These are phyloP conservation scores for Evansstolkia leycettana DNA, from an alignment of 495 filamentous ascomycete species.

Conservation along the genomic window DNA sequence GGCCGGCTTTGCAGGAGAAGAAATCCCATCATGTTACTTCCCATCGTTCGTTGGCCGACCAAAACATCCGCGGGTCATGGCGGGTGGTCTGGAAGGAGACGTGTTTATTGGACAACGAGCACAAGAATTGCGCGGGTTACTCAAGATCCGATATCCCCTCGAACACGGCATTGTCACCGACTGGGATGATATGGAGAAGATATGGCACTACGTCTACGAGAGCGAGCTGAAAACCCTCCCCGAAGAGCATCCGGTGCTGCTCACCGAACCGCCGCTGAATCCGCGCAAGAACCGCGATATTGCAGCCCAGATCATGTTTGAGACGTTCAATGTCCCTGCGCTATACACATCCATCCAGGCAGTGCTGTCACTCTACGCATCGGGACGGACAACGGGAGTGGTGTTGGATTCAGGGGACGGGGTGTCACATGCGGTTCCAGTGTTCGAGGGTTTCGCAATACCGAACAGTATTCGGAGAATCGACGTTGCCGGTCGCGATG, in stretches of 20 bases:
- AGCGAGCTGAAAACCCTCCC: constrained; percentile 87
- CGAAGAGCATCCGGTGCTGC: constrained; percentile 95
- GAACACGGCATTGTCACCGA: constrained; percentile 98
- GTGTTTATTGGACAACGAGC: constrained; percentile 92
- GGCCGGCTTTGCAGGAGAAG: constrained; percentile 92
- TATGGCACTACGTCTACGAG: constrained; percentile 83
- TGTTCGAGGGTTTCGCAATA: constrained; percentile 96
- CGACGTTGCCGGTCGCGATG: constrained; percentile 95
- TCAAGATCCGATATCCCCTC: constrained; percentile 91
- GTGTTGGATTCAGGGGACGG: constrained; percentile 94
- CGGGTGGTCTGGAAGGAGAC: constrained; percentile 91
- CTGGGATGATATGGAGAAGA: constrained; percentile 99
- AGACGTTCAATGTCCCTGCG: constrained; percentile 96
- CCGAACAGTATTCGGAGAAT: constrained; percentile 88
- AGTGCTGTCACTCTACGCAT: constrained; percentile 90
- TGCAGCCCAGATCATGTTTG: constrained; percentile 95
- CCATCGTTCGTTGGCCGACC: constrained; percentile 96
- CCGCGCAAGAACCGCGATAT: constrained; percentile 91
- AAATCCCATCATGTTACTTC: constrained; percentile 90
- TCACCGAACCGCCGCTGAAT: constrained; percentile 96
- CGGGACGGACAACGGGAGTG: constrained; percentile 90
- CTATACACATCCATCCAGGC: constrained; percentile 96
- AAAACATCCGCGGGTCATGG: constrained; percentile 92
- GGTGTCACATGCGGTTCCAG: constrained; percentile 93
- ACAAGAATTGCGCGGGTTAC: constrained; percentile 80